These are phyloP conservation scores for Quaeritorhiza haematococci DNA, from an alignment of 371 early-diverging fungal genomes.

Conservation along the genomic window DNA sequence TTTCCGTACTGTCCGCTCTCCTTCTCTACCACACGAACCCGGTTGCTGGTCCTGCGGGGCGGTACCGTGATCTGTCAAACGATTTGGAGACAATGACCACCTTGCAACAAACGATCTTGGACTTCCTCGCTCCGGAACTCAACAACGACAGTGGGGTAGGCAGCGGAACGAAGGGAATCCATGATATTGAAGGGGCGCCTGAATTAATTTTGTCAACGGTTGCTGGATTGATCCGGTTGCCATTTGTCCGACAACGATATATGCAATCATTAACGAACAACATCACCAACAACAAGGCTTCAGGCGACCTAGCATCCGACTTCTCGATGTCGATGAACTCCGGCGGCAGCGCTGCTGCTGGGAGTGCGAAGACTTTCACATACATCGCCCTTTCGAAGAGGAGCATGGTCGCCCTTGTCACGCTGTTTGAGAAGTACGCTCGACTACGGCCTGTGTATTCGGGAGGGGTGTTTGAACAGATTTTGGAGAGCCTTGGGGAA, in stretches of 20 bases:
- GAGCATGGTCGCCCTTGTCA: slow-evolving; percentile 51
- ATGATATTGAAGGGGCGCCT: slow-evolving; percentile 21
- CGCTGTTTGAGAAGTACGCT: slow-evolving; percentile 53
- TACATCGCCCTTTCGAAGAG: slow-evolving; percentile 74
- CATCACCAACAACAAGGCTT: not conserved
- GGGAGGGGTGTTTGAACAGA: slow-evolving; percentile 61
- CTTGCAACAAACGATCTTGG: slow-evolving; percentile 29
- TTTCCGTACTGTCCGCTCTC: slow-evolving; percentile 45
- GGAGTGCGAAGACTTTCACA: slow-evolving; percentile 30
- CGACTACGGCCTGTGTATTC: slow-evolving; percentile 51
- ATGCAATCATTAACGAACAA: not conserved
- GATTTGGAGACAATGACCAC: slow-evolving; percentile 36
- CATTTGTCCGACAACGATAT: slow-evolving; percentile 21
- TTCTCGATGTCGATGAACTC: not conserved
- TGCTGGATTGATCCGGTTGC: slow-evolving; percentile 30
- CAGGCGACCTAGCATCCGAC: too few relatives aligned
- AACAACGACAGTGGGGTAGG: not conserved
- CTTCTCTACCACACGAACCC: slow-evolving; percentile 45
- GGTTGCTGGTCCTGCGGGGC: slow-evolving; percentile 25
- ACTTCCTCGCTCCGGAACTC: slow-evolving; percentile 20
- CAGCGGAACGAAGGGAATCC: slow-evolving; percentile 12
- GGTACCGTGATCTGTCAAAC: slow-evolving; percentile 33
- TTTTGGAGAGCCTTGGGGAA: slow-evolving; percentile 57
- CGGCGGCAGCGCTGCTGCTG: not conserved
- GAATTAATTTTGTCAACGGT: slow-evolving; percentile 24